These are phyloP conservation scores for Leishmania lainsoni DNA, from an alignment of 208 protist species.

Conservation along the genomic window DNA sequence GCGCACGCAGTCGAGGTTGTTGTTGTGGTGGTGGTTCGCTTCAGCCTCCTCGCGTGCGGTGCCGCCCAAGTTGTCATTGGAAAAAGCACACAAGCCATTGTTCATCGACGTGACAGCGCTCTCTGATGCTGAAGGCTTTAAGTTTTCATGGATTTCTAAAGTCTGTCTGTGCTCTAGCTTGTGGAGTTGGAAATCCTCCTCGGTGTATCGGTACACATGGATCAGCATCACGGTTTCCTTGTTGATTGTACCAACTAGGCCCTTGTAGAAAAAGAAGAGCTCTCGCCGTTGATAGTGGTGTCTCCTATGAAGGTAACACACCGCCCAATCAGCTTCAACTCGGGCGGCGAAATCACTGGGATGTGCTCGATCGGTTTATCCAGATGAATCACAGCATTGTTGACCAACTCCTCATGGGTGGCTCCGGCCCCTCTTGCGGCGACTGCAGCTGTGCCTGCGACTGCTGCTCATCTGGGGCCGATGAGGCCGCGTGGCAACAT, in stretches of 20 bases:
- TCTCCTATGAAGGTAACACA: conserved; percentile 76
- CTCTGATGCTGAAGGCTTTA: background rate
- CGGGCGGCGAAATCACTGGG: conserved; percentile 49
- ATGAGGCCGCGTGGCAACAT: background rate
- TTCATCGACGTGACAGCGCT: no score
- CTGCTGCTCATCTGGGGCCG: background rate
- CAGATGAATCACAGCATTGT: conserved; percentile 43
- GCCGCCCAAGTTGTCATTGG: background rate
- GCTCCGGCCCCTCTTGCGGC: conserved; percentile 20
- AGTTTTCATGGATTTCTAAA: background rate
- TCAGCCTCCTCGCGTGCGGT: conserved; percentile 24
- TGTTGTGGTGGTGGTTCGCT: background rate
- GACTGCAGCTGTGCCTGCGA: background rate
- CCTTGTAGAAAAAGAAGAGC: conserved; percentile 63
- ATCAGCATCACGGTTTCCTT: conserved; percentile 82
- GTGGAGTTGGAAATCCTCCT: conserved; percentile 60
- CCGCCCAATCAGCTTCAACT: conserved; percentile 85
- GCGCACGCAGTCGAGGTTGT: background rate
- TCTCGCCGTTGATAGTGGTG: conserved; percentile 50
- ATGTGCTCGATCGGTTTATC: conserved; percentile 65
- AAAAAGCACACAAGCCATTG: background rate
- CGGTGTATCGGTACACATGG: conserved; percentile 66
- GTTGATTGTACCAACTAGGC: conserved; percentile 71
- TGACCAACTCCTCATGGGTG: conserved; percentile 43
- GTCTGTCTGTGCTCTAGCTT: conserved; percentile 24